Evolutionary conservation across 1,284 basidiomycete genomes (phyloP).

Genomic region (Ustilago bromivora): DNA sequence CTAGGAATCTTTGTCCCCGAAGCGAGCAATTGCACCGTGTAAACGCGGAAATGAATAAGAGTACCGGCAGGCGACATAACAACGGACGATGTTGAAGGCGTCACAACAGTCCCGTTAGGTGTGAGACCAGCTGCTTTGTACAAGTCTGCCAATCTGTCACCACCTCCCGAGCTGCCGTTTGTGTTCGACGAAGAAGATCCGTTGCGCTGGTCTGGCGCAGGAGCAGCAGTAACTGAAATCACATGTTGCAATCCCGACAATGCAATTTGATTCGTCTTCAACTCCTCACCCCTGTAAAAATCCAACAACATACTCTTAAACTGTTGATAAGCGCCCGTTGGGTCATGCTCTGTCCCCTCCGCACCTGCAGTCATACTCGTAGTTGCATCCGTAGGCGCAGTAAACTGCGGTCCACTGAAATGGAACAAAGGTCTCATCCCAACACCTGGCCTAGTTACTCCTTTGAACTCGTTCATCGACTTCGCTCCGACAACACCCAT

Average conservation of each 20-base stretch:
- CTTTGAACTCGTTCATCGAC: conserved; percentile 86
- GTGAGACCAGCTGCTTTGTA: conserved; percentile 60
- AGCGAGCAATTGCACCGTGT: conserved; percentile 80
- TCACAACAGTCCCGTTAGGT: conserved; percentile 70
- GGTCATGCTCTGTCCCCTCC: conserved; percentile 47
- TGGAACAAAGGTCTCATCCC: conserved; percentile 95
- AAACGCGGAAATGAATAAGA: conserved; percentile 87
- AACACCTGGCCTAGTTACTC: conserved; percentile 87
- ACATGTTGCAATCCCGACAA: conserved; percentile 88
- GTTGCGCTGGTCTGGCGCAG: conserved; percentile 11
- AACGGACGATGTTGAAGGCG: conserved; percentile 56
- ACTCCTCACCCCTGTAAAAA: conserved; percentile 83
- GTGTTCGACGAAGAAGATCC: conserved; percentile 1
- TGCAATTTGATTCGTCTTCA: conserved; percentile 80
- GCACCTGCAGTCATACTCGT: conserved; percentile 39
- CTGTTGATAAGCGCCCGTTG: conserved; percentile 62
- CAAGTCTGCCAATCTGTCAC: conserved; percentile 49
- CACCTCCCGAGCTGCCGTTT: background rate
- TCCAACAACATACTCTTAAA: conserved; percentile 91
- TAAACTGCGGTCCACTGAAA: conserved; percentile 79
- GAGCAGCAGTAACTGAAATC: conserved; percentile 73
- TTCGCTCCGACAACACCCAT: conserved; percentile 85
- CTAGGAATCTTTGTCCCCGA: conserved; percentile 71
- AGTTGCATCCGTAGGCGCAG: conserved; percentile 68
- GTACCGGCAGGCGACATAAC: conserved; percentile 74